Evolutionary conservation across 306 rosid species (phyloP), one percentile per base, ranked within the genome.

Genomic region (Mimosa pudica): DNA sequence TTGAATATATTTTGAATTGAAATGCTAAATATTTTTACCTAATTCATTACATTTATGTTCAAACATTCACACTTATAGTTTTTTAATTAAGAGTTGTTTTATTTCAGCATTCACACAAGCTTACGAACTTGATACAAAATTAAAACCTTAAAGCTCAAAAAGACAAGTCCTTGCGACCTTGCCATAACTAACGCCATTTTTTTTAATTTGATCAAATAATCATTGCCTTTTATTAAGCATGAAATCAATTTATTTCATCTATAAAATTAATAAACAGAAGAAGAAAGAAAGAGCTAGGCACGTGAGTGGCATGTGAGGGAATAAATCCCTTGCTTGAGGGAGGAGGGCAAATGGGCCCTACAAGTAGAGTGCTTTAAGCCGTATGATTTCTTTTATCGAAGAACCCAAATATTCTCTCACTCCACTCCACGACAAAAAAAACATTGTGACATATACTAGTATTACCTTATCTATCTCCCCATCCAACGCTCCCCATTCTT

Each of bases 401-500:
- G 78, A 85, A 83, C 89, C 89, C 85, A 91, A 91, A 91, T 88
- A 89, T 91, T 91, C 70, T 57, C 87, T 88, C 92, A 81, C 51
- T 78, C 85, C 89, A 78, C 54, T 14, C 36, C 70, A 64, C 9
- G 10, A 46, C 49, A 46, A 46, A 10, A 46, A 11, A 20, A 24
- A 33, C 65, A 1, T 18, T 48, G 80, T 77, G 85, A 82, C 80
- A 73, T 33, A 54, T 69, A 72, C 30, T 0, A 24, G 30, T 70
- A 70, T 62, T 47, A 82, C 81, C 54, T 52, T 44, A 35, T 48
- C 72, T 35, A 38, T 48, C 10, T 63, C 14, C 62, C 33, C 48
- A 36, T 33, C 67, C 86, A 17, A 85, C 84, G 86, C 79, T 5
- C 30, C 41, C 9, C 17, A 6, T 76, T 78, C 62, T 33, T 0